Percentiles rank a stretch among this genome's conserved stretches.
phyloP scores from a whole-genome alignment of 805 yeast genomes.

The Metschnikowia borealis region DNA sequence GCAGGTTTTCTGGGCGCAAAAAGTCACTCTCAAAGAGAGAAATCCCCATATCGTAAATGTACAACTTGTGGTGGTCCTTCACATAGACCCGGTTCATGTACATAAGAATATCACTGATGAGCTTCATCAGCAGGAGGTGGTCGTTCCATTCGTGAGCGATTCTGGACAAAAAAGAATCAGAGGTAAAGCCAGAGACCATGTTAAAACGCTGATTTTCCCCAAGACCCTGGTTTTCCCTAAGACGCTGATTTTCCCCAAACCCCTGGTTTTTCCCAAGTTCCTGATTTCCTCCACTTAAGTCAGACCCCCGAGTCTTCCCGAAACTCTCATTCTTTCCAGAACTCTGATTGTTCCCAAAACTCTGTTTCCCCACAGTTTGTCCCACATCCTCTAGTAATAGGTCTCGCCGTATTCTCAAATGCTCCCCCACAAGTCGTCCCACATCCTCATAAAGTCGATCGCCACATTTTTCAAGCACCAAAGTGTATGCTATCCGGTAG shows the following conservation, averaged over 20 bases:
- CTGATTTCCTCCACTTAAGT: no score
- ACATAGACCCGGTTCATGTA: slow-evolving; percentile 84
- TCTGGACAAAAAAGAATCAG: no score
- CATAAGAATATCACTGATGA: slow-evolving; percentile 81
- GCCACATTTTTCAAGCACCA: slow-evolving; percentile 70
- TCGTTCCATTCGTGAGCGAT: slow-evolving; percentile 59
- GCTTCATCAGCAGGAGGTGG: slow-evolving; percentile 66
- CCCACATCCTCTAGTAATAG: no score
- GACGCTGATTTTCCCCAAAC: no score
- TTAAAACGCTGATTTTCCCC: no score
- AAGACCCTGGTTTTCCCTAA: no score
- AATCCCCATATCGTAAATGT: slow-evolving; percentile 72
- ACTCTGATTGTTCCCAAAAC: no score
- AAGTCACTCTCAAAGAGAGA: slow-evolving; percentile 60
- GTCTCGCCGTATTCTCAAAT: slow-evolving; percentile 26
- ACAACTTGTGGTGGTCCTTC: slow-evolving; percentile 57
- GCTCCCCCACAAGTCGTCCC: slow-evolving; percentile 41
- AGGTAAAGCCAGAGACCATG: no score
- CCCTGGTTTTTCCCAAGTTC: no score
- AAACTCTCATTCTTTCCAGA: no score
- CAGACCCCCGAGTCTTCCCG: no score
- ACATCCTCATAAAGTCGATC: slow-evolving; percentile 62
- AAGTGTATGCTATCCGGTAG: slow-evolving; percentile 71
- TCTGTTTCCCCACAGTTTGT: no score
- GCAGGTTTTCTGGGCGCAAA: slow-evolving; percentile 45